Evolutionary conservation across 805 yeast species (phyloP).

Genomic region (Ogataea neopini): DNA sequence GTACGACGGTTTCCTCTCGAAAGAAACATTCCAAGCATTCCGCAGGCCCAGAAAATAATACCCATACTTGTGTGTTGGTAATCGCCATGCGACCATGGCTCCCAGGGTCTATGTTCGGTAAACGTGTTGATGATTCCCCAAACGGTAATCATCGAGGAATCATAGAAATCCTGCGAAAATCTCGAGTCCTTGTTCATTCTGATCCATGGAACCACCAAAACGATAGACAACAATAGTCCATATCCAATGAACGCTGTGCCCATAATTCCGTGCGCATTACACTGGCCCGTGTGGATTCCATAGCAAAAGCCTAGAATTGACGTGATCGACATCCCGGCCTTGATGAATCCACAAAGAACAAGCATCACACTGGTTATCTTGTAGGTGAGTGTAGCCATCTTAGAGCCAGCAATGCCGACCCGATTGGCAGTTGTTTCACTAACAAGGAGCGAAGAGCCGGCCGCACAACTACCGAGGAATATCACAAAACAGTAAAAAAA

Average conservation of each 20-base stretch:
- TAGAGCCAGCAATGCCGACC: constrained; percentile 42
- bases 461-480: constrained; percentile 54
- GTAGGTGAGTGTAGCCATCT: constrained; percentile 38
- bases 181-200: constrained; percentile 44
- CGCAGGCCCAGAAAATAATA: constrained; percentile 95
- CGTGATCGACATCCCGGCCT: constrained; percentile 77
- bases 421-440: constrained; percentile 36
- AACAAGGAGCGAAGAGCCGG: constrained; percentile 46
- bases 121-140: constrained; percentile 96
- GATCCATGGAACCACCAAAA: constrained; percentile 76
- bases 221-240: constrained; percentile 67
- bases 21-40: constrained; percentile 77
- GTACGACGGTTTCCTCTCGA: constrained; percentile 68
- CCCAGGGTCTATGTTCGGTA: constrained; percentile 93
- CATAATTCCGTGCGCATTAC: constrained; percentile 97
- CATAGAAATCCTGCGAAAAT: constrained; percentile 82
- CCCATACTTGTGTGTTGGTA: constrained; percentile 97
- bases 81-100: constrained; percentile 89
- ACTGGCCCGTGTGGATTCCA: constrained; percentile 83
- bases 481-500: constrained; percentile 48
- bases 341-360: constrained; percentile 71
- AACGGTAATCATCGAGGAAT: constrained; percentile 71
- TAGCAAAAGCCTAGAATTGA: constrained; percentile 88
- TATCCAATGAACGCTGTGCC: constrained; percentile 84
- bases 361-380: constrained; percentile 47